Conservation (phyloP, 1,139 yeast genomes). For the Debaryomyces singareniensis region DNA sequence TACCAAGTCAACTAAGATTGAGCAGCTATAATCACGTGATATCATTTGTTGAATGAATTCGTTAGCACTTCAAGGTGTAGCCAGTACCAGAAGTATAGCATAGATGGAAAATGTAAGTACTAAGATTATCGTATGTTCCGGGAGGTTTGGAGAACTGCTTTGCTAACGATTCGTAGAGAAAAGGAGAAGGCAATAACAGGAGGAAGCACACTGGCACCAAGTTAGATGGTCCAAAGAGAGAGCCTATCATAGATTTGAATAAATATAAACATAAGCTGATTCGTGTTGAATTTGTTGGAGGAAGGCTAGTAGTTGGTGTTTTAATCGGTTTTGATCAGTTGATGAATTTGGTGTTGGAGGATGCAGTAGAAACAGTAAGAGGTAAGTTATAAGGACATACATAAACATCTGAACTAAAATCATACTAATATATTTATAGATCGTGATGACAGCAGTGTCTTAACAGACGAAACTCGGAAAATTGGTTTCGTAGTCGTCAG, state of each 20-base stretch:
- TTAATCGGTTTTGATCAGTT: conserved; percentile 88
- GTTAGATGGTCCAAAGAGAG: conserved; percentile 77
- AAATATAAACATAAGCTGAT: conserved; percentile 71
- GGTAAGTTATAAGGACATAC: conserved; percentile 28
- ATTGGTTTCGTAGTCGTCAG: conserved; percentile 80
- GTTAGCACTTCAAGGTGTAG: too few species aligned
- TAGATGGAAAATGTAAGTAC: conserved; percentile 1
- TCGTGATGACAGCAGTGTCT: conserved; percentile 49
- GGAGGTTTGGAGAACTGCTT: not conserved
- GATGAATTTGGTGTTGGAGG: conserved; percentile 88
- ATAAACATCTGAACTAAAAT: not conserved
- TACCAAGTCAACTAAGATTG: too few species aligned
- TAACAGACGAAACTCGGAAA: conserved; percentile 49
- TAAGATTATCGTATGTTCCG: not conserved
- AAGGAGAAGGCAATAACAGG: conserved; percentile 9
- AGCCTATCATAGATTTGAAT: conserved; percentile 79
- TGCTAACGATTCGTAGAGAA: not conserved
- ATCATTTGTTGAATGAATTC: too few species aligned
- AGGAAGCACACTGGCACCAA: conserved; percentile 28
- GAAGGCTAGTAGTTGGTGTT: conserved; percentile 69
- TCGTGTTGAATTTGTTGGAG: conserved; percentile 82
- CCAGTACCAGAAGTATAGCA: conserved; percentile 1
- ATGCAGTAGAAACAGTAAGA: conserved; percentile 65
- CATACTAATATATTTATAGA: conserved; percentile 35
- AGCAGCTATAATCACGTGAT: too few species aligned